Evolutionary conservation across 2,329 filamentous ascomycete species (phyloP), one percentile per base, ranked within the genome.

Genomic region (Decorospora gaudefroyi): DNA sequence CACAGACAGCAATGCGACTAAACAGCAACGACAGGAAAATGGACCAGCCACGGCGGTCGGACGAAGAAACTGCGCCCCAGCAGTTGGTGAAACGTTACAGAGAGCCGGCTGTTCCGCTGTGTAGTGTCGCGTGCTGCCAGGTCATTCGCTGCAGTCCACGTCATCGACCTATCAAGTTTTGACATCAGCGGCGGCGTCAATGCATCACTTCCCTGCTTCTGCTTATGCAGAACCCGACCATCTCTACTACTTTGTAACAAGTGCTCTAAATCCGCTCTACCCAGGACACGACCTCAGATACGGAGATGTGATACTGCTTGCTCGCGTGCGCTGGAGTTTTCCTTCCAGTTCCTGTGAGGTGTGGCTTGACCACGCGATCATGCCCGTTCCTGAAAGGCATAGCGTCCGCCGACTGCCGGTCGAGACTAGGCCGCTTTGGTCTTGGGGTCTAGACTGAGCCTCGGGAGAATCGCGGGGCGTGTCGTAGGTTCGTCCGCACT

Each of bases 31-130:
- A 28, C 15, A 34, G 13, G 12, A 23, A 33, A 18, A 36, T 27
- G 30, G 46, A 19, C 28, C 21, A 6, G 31, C 26, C 10, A 27
- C 33, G 28, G 21, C n/a, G 22, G 17, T 27, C 45, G 45, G 40
- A 48, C 48, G 49, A 45, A 42, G 22, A 22, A 31, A 28, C 19
- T 28, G 17, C 34, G 34, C 19, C 30, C 26, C 31, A 26, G 37
- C 31, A 26, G 30, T 16, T 18, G 15, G 43, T 46, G 36, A 26
- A 31, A 25, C n/a, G 23, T 27, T 17, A 38, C 7, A 18, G 39
- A 21, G 25, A 49, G 41, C 49, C 49, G 49, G 22, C 38, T 32
- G n/a, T 43, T 43, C 46, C 34, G 35, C 11, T 32, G 26, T 45
- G 38, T 26, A 28, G 39, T 23, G 13, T 43, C 30, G 33, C 28